These are phyloP conservation scores for Linnemannia zychae DNA, from an alignment of 192 early-diverging fungal species.

Conservation along the genomic window DNA sequence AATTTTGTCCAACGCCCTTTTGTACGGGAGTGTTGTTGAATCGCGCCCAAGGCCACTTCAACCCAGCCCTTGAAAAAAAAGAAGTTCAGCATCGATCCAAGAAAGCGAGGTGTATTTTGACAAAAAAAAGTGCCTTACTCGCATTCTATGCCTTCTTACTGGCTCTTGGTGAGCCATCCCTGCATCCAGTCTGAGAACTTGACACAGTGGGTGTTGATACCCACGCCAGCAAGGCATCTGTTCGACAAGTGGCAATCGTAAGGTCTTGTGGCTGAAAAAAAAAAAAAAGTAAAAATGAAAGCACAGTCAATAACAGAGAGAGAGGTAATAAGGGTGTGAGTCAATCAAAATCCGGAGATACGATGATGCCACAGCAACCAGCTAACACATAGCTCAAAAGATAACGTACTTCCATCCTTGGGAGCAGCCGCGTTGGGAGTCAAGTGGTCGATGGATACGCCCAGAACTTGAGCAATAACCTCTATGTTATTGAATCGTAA, in stretches of 20 bases:
- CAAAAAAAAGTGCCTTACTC: too few species aligned
- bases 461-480: constrained; percentile 63
- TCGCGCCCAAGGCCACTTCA: not conserved
- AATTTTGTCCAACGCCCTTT: not conserved
- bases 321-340: not conserved
- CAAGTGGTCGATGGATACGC: constrained; percentile 65
- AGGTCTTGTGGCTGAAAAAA: constrained; percentile 67
- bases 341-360: not conserved
- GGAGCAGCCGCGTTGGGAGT: constrained; percentile 48
- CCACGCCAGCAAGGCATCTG: constrained; percentile 65
- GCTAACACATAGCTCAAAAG: not conserved
- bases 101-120: too few species aligned
- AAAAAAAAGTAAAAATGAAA: not conserved
- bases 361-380: not conserved
- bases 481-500: constrained; percentile 38
- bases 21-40: not conserved
- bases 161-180: constrained; percentile 28
- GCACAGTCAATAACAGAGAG: not conserved
- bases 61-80: not conserved
- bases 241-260: constrained; percentile 76
- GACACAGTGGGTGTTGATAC: constrained; percentile 64
- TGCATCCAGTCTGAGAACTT: constrained; percentile 70
- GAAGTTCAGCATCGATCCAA: not conserved
- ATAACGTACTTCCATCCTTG: constrained; percentile 47
- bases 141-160: not conserved